phyloP scores from a whole-genome alignment of 441 rosid genomes.

The Gossypium schwendimanii region DNA sequence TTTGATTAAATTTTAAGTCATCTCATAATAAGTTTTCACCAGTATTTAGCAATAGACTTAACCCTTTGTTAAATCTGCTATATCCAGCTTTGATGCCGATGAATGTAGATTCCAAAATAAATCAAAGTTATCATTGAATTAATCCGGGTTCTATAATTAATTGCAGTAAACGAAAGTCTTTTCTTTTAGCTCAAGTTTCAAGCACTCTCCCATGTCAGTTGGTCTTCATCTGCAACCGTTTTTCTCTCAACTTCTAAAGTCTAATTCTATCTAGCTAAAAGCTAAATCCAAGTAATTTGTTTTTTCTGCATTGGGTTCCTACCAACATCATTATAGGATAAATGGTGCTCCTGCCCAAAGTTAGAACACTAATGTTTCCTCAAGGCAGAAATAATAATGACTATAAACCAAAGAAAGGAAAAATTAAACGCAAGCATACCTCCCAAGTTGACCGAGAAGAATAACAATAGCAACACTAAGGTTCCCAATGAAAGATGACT shows the following conservation, averaged over 20 bases:
- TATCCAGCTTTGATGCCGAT: not conserved
- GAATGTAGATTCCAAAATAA: not conserved
- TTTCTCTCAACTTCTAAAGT: not conserved
- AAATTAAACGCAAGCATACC: slow-evolving; percentile 18
- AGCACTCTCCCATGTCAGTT: not conserved
- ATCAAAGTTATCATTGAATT: not conserved
- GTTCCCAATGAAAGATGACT: slow-evolving; percentile 26
- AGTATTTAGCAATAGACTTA: not conserved
- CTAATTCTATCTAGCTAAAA: not conserved
- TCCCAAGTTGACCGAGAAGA: slow-evolving; percentile 51
- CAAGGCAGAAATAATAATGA: not conserved
- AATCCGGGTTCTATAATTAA: not conserved
- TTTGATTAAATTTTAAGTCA: not conserved
- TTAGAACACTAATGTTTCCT: not conserved
- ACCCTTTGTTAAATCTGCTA: not conserved
- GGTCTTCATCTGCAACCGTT: not conserved
- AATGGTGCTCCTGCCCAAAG: not conserved
- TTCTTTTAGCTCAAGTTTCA: not conserved
- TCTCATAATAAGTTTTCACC: not conserved
- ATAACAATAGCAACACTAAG: slow-evolving; percentile 37
- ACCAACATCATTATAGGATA: not conserved
- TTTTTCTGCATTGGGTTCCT: not conserved
- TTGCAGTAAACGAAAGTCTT: not conserved
- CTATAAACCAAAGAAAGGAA: not conserved
- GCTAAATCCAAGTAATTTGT: not conserved